A percentile compares a stretch with the other conserved stretches of the same genome.
These are phyloP conservation scores for Globisporangium radiosum DNA, from an alignment of 352 stramenopile genomes.

Conservation along the genomic window DNA sequence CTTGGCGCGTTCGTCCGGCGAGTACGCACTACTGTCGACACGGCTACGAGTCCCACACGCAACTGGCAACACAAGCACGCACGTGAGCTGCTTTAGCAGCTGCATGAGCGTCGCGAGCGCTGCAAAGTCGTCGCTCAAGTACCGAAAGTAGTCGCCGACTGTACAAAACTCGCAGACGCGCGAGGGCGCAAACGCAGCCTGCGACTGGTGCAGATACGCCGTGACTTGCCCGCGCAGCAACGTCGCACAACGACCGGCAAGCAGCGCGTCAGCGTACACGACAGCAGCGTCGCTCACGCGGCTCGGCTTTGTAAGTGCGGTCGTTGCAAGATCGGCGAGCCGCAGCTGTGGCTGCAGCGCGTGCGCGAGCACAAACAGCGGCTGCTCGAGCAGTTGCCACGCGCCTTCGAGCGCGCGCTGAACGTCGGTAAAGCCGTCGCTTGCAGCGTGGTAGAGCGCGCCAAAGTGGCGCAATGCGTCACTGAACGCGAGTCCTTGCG, in stretches of 20 bases:
- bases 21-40: constrained; percentile 11
- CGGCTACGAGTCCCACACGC: neutral
- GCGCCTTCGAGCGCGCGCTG: constrained; percentile 43
- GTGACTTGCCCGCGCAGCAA: constrained; percentile 57
- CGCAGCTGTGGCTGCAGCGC: constrained; percentile 50
- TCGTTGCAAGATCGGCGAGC: constrained; percentile 26
- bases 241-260: constrained; percentile 28
- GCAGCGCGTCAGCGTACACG: constrained; percentile 45
- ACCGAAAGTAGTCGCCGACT: constrained; percentile 60
- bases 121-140: constrained; percentile 52
- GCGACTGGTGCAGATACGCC: constrained; percentile 55
- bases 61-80: constrained; percentile 4
- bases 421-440: constrained; percentile 36
- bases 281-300: constrained; percentile 53
- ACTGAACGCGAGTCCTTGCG: constrained; percentile 25
- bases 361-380: constrained; percentile 55
- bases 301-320: constrained; percentile 50
- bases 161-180: constrained; percentile 54
- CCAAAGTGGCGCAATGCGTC: constrained; percentile 32
- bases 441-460: constrained; percentile 29
- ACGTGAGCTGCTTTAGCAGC: constrained; percentile 43
- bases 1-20: constrained; percentile 22
- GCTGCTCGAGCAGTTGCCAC: constrained; percentile 57
- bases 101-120: constrained; percentile 65
- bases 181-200: constrained; percentile 34